Percentiles rank a stretch among this genome's conserved stretches.
Conservation (phyloP, 768 basidiomycete genomes). For the Pisolithus microcarpus region DNA sequence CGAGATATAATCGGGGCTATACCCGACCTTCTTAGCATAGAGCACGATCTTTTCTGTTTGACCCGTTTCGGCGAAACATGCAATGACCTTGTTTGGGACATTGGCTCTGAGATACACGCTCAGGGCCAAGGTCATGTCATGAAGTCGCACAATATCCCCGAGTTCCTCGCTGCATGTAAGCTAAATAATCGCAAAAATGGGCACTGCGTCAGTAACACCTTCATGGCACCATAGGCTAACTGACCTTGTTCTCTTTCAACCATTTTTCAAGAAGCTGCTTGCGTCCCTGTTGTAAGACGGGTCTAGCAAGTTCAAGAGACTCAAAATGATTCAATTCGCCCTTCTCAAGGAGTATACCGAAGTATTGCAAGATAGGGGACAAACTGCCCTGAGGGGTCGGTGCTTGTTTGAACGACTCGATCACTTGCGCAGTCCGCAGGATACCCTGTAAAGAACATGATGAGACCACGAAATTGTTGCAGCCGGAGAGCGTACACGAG, state of each 20-base stretch:
- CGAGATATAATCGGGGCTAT: constrained; percentile 85
- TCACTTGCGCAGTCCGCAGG: constrained; percentile 87
- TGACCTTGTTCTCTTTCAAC: constrained; percentile 98
- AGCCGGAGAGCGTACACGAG: constrained; percentile 48
- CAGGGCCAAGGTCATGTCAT: constrained; percentile 95
- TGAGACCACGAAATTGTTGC: not conserved
- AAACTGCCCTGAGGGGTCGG: constrained; percentile 86
- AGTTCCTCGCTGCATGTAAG: constrained; percentile 98
- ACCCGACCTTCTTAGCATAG: constrained; percentile 95
- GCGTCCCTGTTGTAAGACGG: constrained; percentile 91
- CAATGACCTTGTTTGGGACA: constrained; percentile 96
- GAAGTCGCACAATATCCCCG: constrained; percentile 88
- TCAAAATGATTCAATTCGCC: constrained; percentile 97
- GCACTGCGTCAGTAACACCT: not conserved
- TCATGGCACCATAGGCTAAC: not conserved
- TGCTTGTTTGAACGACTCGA: constrained; percentile 95
- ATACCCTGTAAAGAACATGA: constrained; percentile 57
- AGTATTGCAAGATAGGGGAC: constrained; percentile 96
- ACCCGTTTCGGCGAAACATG: constrained; percentile 98
- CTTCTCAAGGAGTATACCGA: constrained; percentile 97
- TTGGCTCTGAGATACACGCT: constrained; percentile 97
- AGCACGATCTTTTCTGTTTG: constrained; percentile 98
- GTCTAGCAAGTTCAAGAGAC: constrained; percentile 90
- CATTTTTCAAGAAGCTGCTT: constrained; percentile 98
- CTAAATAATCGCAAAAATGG: constrained; percentile 32